phyloP scores from a whole-genome alignment of 352 stramenopile species.

The Globisporangium radiosum region DNA sequence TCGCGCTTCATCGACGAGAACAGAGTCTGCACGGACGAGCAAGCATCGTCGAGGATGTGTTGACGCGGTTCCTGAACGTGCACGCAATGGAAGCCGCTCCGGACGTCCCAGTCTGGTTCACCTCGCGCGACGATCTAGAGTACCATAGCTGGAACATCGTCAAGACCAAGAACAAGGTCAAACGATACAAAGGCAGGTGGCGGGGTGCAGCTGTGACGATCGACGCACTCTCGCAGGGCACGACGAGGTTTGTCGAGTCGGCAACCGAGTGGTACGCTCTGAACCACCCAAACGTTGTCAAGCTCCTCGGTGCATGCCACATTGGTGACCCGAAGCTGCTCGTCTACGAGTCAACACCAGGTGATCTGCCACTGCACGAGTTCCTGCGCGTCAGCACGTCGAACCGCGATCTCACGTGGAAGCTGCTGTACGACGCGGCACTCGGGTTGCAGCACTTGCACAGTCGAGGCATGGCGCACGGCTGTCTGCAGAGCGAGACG shows the following conservation, averaged over 20 bases:
- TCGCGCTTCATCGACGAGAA: background rate
- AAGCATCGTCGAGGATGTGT: background rate
- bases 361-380: background rate
- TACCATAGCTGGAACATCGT: constrained; percentile 2
- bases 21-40: background rate
- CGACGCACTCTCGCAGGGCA: background rate
- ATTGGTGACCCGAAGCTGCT: background rate
- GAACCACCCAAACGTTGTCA: constrained; percentile 5
- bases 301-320: constrained; percentile 2
- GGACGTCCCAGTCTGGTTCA: background rate
- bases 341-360: background rate
- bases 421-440: constrained; percentile 17
- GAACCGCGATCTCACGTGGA: constrained; percentile 3
- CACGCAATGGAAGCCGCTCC: background rate
- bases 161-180: background rate
- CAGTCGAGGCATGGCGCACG: constrained; percentile 12
- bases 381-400: background rate
- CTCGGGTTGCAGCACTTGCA: constrained; percentile 24
- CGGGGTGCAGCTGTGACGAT: background rate
- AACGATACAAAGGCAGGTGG: background rate
- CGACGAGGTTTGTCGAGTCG: background rate
- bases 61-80: background rate
- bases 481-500: constrained; percentile 4
- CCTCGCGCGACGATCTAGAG: background rate
- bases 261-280: background rate